Conservation (phyloP, 768 basidiomycete species). For the Leccinum imitatum region DNA sequence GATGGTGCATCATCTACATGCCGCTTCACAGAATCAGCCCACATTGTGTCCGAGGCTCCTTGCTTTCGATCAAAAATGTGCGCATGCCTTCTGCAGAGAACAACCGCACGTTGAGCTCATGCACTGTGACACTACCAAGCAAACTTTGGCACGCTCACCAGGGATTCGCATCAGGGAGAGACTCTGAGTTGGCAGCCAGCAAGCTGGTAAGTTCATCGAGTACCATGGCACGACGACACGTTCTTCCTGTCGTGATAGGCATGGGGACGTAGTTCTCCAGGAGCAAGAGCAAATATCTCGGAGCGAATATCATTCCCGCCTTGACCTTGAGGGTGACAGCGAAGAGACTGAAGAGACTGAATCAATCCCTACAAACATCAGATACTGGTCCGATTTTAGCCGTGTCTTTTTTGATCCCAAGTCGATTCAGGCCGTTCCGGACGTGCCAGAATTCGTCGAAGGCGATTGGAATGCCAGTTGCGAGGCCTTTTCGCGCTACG, state of each 20-base stretch:
- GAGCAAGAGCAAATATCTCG: slow-evolving; percentile 51
- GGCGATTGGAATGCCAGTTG: slow-evolving; percentile 58
- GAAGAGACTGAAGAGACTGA: slow-evolving; percentile 14
- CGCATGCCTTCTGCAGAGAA: slow-evolving; percentile 5
- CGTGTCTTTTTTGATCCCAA: slow-evolving; percentile 61
- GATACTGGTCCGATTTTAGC: slow-evolving; percentile 54
- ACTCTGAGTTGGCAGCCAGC: slow-evolving; percentile 16
- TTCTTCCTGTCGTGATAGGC: slow-evolving; percentile 38
- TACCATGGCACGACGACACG: not conserved
- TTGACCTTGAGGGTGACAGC: slow-evolving; percentile 30
- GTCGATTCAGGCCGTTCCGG: slow-evolving; percentile 63
- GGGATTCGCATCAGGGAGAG: slow-evolving; percentile 37
- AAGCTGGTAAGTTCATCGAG: slow-evolving; percentile 16
- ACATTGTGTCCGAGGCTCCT: slow-evolving; percentile 63
- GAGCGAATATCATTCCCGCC: slow-evolving; percentile 53
- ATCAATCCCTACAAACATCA: slow-evolving; percentile 28
- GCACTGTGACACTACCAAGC: slow-evolving; percentile 37
- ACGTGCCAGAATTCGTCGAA: slow-evolving; percentile 47
- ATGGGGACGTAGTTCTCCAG: slow-evolving; percentile 47
- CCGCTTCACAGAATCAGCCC: slow-evolving; percentile 30
- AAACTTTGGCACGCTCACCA: slow-evolving; percentile 62
- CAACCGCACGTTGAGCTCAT: slow-evolving; percentile 7
- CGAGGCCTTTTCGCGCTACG: slow-evolving; percentile 50
- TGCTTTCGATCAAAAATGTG: slow-evolving; percentile 68
- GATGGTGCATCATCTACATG: not conserved